Evolutionary conservation across 1,284 basidiomycete genomes (phyloP).

Genomic region (Irpex lacteus): DNA sequence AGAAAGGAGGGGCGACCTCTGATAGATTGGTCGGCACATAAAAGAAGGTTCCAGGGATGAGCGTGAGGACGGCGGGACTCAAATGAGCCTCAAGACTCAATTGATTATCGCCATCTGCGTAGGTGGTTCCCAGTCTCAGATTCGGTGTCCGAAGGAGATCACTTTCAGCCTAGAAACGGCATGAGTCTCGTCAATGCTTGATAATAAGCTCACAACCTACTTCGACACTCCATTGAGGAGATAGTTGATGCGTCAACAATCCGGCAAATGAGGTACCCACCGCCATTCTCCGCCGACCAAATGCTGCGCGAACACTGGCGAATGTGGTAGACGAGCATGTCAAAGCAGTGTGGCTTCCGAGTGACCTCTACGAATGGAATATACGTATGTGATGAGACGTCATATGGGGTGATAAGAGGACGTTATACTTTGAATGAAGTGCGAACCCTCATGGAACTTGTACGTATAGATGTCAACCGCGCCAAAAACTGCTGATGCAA

Average conservation of each 20-base stretch:
- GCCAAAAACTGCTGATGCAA: not conserved
- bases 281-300: not conserved
- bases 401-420: not conserved
- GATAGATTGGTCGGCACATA: not conserved
- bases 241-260: conserved; percentile 15
- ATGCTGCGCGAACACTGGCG: not conserved
- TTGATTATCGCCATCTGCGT: conserved; percentile 26
- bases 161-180: conserved; percentile 23
- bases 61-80: conserved; percentile 12
- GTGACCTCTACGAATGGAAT: not conserved
- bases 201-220: conserved; percentile 21
- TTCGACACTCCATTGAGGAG: conserved; percentile 39
- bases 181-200: not conserved
- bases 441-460: not conserved
- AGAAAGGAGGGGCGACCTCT: conserved; percentile 23
- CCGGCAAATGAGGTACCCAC: not conserved
- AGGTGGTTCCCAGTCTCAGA: conserved; percentile 24
- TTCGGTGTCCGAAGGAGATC: conserved; percentile 25
- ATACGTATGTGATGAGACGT: not conserved
- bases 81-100: conserved; percentile 20
- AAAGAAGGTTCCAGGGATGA: not conserved
- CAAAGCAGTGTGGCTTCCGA: not conserved
- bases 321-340: not conserved
- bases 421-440: not conserved
- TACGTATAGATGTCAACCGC: not conserved